Evolutionary conservation across 169 alveolate genomes (phyloP), one percentile per base, ranked within the genome.

Genomic region (Besnoitia besnoiti): DNA sequence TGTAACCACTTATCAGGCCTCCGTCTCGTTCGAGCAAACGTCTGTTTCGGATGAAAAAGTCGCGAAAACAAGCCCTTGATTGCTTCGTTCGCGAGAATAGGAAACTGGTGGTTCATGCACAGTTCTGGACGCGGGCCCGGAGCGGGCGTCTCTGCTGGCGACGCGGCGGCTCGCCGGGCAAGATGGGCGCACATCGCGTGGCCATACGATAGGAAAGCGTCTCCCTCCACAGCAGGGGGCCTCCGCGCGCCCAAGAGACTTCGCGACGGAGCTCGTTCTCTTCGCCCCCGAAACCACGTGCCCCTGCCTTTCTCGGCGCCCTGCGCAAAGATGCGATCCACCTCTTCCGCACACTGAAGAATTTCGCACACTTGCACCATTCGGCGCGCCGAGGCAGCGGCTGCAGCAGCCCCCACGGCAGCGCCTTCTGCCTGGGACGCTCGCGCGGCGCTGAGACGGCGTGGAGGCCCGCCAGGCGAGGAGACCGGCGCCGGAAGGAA

Each of bases 381-480:
- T 73, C 82, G 16, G 16, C 46, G 47, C 14, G 82, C 82, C 46
- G 46, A 1, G 44, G 82, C 82, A 0, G 46, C 46, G 27, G 82
- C 87, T 27, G 87, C 87, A 16, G 87, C 59, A 77, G 87, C 59
- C 37, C 59, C 87, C 37, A 42, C 87, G 7, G 87, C 87, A 12
- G 87, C 87, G 61, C 82, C 82, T n/a, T 73, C 47, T 27, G 82
- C 82, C 8, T 30, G 82, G 14, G 82, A 73, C 16, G 82, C 82
- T 1, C 16, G 82, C 16, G 27, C 44, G 24, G 39, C 27, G 46
- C 16, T 10, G 82, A 24, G 46, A 73, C 39, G 10, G 82, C 44
- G 46, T 1, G 82, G 47, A 73, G 21, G 46, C 47, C 1, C 30
- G 82, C 42, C 37, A 62, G n/a, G 85, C 40, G 19, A n/a, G 12